Base-by-base conservation (phyloP, 1,284 basidiomycete species). In the Fomitopsis betulina region DNA sequence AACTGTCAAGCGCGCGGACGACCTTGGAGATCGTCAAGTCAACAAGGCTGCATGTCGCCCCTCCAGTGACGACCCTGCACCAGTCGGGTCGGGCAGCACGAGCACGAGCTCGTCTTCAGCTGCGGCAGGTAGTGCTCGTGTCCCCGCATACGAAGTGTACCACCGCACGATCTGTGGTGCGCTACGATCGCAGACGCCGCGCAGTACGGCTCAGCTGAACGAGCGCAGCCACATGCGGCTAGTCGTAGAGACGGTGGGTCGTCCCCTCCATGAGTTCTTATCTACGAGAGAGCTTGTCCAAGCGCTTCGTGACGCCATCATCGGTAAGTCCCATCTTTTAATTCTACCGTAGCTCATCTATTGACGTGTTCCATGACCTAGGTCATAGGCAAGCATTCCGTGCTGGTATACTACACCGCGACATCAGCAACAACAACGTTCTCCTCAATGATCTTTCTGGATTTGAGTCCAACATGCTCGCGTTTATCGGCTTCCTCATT, bases 191-290 rank as follows among this genome's bases (percentile, higher is more conserved):
- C 12, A 17, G 55, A 12, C 13, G 53, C 4, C 9, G 9, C 1
- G 2, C 27, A 30, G 17, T n/a, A 5, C 30, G 8, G 47, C 13
- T 43, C 7, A 43, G 21, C 25, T 12, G 9, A 23, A 19, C 23
- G 63, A 65, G 30, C 60, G 61, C 1, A 62, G 60, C 38, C 61
- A 63, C 42, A 58, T 61, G 54, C 61, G 63, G 0, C 47, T 61
- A 7, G 61, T 61, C 1, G 12, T 56, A 9, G 57, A 59, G 17
- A 54, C 51, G 3, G 57, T 63, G 5, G 63, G 63, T 2, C 39
- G 55, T 3, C 61, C 61, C 0, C 30, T 65, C 32, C 52, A 35
- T 5, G 17, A 30, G 1, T 65, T 65, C 53, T 45, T 13, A 27
- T 45, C 10, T 23, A 65, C 63, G 1, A 58, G 39, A 37, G 61